Evolutionary conservation across 352 stramenopile genomes (phyloP).

Genomic region (Pythium rhizo-oryzae): DNA sequence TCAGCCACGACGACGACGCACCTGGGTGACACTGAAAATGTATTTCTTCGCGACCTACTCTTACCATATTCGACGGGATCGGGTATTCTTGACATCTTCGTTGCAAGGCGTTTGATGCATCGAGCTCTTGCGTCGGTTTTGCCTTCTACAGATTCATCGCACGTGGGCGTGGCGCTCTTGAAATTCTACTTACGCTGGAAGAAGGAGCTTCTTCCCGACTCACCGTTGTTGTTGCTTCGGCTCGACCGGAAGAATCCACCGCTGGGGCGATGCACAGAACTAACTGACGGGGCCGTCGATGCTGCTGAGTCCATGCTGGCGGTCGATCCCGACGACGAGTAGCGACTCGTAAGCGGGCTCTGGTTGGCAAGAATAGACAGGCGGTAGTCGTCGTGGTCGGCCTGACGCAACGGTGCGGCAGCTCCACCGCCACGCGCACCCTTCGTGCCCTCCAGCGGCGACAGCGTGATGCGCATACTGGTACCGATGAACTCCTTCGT

Average conservation of each 20-base stretch:
- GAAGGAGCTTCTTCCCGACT: slow-evolving; percentile 57
- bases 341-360: slow-evolving; percentile 20
- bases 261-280: slow-evolving; percentile 24
- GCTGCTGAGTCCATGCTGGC: slow-evolving; percentile 14
- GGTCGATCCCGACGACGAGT: slow-evolving; percentile 26
- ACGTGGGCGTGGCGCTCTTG: not conserved
- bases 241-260: slow-evolving; percentile 35
- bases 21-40: not conserved
- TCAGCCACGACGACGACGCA: too few species aligned
- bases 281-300: slow-evolving; percentile 1
- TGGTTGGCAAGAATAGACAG: slow-evolving; percentile 33
- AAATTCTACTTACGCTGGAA: slow-evolving; percentile 59
- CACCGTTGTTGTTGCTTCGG: slow-evolving; percentile 18
- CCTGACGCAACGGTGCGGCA: slow-evolving; percentile 7
- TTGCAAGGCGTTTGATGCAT: not conserved
- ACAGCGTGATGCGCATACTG: slow-evolving; percentile 89
- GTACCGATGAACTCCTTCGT: slow-evolving; percentile 92
- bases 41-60: not conserved
- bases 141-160: not conserved
- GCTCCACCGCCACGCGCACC: slow-evolving; percentile 11
- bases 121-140: not conserved
- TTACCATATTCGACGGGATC: not conserved
- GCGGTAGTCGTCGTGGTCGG: slow-evolving; percentile 30
- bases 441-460: slow-evolving; percentile 43
- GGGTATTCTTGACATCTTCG: not conserved